Evolutionary conservation across 2,329 filamentous ascomycete genomes (phyloP), one percentile per base, ranked within the genome.

Genomic region (Colletotrichum sansevieriae): DNA sequence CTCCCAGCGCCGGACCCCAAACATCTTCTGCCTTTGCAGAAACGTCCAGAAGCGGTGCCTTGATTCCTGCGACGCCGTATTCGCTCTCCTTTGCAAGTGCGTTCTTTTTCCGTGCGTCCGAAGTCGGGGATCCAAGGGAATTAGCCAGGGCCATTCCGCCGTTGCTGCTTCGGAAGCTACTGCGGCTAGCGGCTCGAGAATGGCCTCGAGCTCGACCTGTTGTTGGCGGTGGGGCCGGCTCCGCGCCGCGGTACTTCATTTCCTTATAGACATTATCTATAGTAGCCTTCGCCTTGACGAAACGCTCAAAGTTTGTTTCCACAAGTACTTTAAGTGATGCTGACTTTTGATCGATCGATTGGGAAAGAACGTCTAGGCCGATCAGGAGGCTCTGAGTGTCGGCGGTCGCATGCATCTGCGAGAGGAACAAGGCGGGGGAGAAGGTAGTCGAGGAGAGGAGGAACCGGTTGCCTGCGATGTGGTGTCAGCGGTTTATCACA

Each of bases 231-330:
- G 83, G 78, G 3, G 82, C 80, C 6, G 85, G 84, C 54, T 91
- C 88, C 22, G 78, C 82, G 11, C 89, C 89, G 54, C 87, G 85
- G 73, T 84, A 95, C 85, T 88, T 97, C 96, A 99, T 99, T 79
- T 99, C 96, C 71, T 91, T 97, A 81, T 99, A 99, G 60, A 99
- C 96, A 81, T 97, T 97, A 82, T 99, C 96, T 75, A 99, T 98
- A 8, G 95, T 98, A 18, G 95, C 93, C 80, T 99, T 99, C 49
- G 96, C 96, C 71, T 94, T 92, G 64, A 99, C 96, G 82, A 99
- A 99, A 72, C 95, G 92, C 80, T 99, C 97, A 77, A 99, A 99
- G 78, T 99, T 99, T 72, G 93, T 95, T 79, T 99, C 96, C 25
- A 99, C 96, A 18, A 99, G 87, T 11, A 97, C 92, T 78, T 99